Conservation (phyloP, 441 rosid genomes). For the Monsonia emarginata region DNA sequence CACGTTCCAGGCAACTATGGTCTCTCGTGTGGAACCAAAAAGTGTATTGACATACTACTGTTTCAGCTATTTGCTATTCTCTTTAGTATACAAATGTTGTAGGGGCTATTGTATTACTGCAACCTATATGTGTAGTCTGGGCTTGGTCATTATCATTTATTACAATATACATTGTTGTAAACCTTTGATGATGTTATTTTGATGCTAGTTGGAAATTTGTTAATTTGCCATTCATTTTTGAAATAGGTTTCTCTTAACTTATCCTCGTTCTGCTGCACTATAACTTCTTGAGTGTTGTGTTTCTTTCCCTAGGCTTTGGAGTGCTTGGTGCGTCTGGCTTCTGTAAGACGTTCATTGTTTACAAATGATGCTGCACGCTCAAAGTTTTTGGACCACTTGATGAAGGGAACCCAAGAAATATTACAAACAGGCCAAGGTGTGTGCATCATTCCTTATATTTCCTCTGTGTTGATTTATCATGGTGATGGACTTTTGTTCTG, state of each 20-base stretch:
- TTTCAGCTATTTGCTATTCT: background rate
- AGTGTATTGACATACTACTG: background rate
- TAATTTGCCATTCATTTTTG: background rate
- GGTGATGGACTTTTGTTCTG: background rate
- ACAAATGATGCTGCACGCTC: constrained; percentile 77
- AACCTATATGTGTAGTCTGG: background rate
- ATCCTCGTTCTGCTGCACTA: constrained; percentile 6
- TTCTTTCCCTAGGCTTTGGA: constrained; percentile 64
- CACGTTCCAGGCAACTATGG: too few species aligned
- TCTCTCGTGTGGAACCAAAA: too few species aligned
- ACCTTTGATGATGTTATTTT: background rate
- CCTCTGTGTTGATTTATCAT: background rate
- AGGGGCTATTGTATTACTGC: background rate
- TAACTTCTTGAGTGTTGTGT: background rate
- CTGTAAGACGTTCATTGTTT: constrained; percentile 87
- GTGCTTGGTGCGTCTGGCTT: constrained; percentile 94
- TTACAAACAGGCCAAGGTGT: constrained; percentile 85
- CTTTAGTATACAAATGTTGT: background rate
- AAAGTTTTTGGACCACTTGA: constrained; percentile 78
- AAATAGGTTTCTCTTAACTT: background rate
- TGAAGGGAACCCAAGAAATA: constrained; percentile 93
- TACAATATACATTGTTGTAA: background rate
- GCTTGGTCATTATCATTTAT: constrained; percentile 6
- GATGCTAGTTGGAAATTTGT: background rate
- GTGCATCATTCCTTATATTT: constrained; percentile 1